These are phyloP conservation scores for Phytophthora citrophthora DNA, from an alignment of 352 stramenopile genomes.

Conservation along the genomic window DNA sequence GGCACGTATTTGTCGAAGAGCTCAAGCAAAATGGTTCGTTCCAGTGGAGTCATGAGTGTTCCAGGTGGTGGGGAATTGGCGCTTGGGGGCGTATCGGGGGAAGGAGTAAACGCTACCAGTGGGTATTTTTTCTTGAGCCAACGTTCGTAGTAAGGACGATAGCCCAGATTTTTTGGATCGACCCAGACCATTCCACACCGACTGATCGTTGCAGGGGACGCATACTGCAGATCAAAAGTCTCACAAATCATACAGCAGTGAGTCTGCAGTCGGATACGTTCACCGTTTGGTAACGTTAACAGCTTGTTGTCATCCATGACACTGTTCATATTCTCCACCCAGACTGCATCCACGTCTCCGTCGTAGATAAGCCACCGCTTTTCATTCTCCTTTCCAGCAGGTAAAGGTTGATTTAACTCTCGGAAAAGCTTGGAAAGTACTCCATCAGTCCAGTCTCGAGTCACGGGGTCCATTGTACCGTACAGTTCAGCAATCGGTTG, in stretches of 20 bases:
- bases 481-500: constrained; percentile 95
- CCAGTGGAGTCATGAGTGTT: constrained; percentile 35
- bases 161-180: constrained; percentile 96
- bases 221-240: constrained; percentile 96
- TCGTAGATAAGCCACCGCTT: constrained; percentile 97
- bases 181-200: constrained; percentile 98
- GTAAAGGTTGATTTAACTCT: constrained; percentile 94
- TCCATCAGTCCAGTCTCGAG: constrained; percentile 96
- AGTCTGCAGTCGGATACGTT: constrained; percentile 93
- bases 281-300: constrained; percentile 95
- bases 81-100: not conserved
- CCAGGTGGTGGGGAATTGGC: constrained; percentile 12
- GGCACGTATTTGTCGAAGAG: constrained; percentile 96
- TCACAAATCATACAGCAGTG: constrained; percentile 96
- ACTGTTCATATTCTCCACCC: constrained; percentile 98
- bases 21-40: constrained; percentile 68
- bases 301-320: constrained; percentile 98
- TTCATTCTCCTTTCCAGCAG: constrained; percentile 90
- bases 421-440: constrained; percentile 95
- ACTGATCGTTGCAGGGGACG: constrained; percentile 94
- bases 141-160: constrained; percentile 94
- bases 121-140: constrained; percentile 93
- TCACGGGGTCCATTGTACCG: constrained; percentile 95
- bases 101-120: constrained; percentile 24
- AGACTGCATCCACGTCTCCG: constrained; percentile 96